phyloP scores from a whole-genome alignment of 2,329 filamentous ascomycete genomes.

The Cordyceps militaris region DNA sequence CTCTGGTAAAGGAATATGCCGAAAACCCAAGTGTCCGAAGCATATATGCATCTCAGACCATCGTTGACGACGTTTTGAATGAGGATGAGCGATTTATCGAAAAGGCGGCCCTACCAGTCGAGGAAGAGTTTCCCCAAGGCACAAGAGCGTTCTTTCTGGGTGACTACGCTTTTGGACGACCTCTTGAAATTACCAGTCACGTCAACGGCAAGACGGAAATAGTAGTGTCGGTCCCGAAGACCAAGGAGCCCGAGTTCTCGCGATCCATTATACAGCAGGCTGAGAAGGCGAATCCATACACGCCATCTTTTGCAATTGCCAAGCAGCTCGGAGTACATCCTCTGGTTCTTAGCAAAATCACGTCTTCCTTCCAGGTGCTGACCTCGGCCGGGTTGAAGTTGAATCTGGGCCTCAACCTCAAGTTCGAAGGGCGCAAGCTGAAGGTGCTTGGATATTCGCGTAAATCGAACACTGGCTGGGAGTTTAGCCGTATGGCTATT shows the following conservation, averaged over 20 bases:
- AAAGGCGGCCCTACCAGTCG: conserved; percentile 75
- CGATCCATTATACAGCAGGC: conserved; percentile 63
- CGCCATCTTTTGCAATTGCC: conserved; percentile 82
- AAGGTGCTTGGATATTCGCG: conserved; percentile 95
- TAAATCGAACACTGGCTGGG: conserved; percentile 82
- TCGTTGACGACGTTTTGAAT: conserved; percentile 85
- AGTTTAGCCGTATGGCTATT: conserved; percentile 83
- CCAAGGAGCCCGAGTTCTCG: conserved; percentile 75
- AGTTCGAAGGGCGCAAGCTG: conserved; percentile 90
- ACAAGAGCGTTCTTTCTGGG: conserved; percentile 89
- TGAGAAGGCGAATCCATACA: conserved; percentile 67
- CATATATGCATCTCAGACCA: conserved; percentile 82
- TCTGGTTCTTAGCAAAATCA: conserved; percentile 88
- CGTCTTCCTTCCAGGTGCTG: conserved; percentile 82
- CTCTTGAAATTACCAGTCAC: conserved; percentile 75
- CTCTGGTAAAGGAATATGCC: conserved; percentile 87
- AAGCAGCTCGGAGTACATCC: conserved; percentile 75
- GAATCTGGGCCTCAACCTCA: conserved; percentile 90
- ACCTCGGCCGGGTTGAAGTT: conserved; percentile 71
- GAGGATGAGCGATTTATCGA: conserved; percentile 92
- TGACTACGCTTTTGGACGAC: conserved; percentile 85
- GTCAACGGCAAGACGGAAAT: conserved; percentile 69
- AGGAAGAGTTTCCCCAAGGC: conserved; percentile 81
- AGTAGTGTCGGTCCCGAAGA: conserved; percentile 64
- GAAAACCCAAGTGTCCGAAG: conserved; percentile 78